Evolutionary conservation across 345 rosid genomes (phyloP), one percentile per base, ranked within the genome.

Genomic region (Passiflora organensis): DNA sequence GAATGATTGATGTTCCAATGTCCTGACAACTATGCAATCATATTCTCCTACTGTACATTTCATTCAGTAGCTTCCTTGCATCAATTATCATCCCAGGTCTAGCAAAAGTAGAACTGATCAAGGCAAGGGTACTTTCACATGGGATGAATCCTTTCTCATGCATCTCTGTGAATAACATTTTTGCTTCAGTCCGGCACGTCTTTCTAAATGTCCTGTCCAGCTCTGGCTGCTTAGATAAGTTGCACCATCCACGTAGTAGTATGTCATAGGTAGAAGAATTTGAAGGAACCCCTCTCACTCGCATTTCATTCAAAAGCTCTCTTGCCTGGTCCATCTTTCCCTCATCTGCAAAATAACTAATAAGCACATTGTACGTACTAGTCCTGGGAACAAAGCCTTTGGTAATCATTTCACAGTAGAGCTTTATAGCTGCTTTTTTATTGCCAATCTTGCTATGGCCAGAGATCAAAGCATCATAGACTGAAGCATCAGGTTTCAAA

Each of bases 301-400:
- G 69, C 98, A 91, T 91, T 76, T 84, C 96, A 57, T 80, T 77
- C 72, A 82, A 52, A 56, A 86, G 80, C 70, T 84, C 90, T 64
- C 83, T 76, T 23, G 93, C 90, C 70, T 86, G 90, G 48, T 65
- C 72, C 95, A 91, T 82, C 72, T 80, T 82, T 61, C 90, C 88
- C 44, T 32, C 75, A 69, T 72, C 80, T 37, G 83, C 73, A 71
- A 88, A 81, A 54, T 73, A 77, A 49, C 64, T 64, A 49, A 91
- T 86, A 18, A 88, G 87, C 56, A 82, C 79, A 56, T 91, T 88
- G 51, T 80, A 91, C 50, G 95, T 85, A 74, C 90, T 52, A 53
- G 81, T 79, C 75, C 72, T 77, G 1, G 90, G 98, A 50, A 88
- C 73, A 61, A 82, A 80, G 56, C 96, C 85, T 72, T 79, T 73